Conservation (phyloP, 2,329 filamentous ascomycete genomes). For the Beauveria medogensis region DNA sequence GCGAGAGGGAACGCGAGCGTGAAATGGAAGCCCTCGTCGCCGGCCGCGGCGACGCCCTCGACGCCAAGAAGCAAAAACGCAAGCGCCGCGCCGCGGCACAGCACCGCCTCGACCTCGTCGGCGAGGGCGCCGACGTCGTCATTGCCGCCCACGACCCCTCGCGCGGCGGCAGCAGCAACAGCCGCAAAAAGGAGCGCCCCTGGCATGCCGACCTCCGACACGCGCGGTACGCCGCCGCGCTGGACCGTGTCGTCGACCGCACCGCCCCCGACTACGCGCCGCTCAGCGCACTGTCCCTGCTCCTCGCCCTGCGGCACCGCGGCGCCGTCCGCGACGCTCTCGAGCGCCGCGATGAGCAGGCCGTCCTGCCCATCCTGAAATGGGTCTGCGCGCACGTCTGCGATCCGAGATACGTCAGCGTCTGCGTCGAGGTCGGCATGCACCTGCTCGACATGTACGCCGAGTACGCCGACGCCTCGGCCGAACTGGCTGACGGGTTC, state of each 20-base stretch:
- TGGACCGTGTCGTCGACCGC: constrained; percentile 67
- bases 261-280: constrained; percentile 45
- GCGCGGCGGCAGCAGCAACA: constrained; percentile 15
- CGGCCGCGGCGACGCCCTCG: constrained; percentile 70
- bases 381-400: constrained; percentile 78
- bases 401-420: constrained; percentile 70
- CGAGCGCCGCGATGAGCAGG: constrained; percentile 69
- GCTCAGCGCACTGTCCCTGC: constrained; percentile 62
- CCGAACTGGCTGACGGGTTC: constrained; percentile 64
- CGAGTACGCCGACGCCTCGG: constrained; percentile 65
- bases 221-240: constrained; percentile 65
- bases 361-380: constrained; percentile 71
- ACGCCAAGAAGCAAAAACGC: constrained; percentile 62
- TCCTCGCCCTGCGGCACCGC: constrained; percentile 80
- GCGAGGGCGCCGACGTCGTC: constrained; percentile 79
- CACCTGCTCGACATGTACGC: constrained; percentile 82
- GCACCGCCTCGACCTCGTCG: constrained; percentile 65
- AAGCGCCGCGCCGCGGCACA: constrained; percentile 45
- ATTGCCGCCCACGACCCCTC: constrained; percentile 61
- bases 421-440: constrained; percentile 78
- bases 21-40: constrained; percentile 77
- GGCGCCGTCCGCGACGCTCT: constrained; percentile 77
- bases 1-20: constrained; percentile 67
- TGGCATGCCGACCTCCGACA: constrained; percentile 82
- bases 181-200: constrained; percentile 52